Percentiles rank a stretch among this genome's conserved stretches.
Evolutionary conservation across 1,139 yeast species (phyloP).

Genomic region (Taphrina communis): DNA sequence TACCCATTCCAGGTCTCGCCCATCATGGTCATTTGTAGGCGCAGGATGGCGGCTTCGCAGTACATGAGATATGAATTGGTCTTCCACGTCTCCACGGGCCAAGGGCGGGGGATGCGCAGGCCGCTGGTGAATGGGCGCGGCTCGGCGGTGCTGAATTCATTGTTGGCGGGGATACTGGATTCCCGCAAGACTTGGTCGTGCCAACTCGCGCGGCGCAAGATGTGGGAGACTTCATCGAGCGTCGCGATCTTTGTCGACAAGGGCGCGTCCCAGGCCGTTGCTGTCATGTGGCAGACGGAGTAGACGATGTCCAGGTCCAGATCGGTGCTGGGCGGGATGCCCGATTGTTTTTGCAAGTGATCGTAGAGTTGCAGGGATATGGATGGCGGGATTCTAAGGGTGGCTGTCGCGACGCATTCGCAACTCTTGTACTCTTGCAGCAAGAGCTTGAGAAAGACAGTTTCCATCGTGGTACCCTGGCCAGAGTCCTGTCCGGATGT

Average conservation of each 20-base stretch:
- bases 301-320: not conserved
- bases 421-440: not conserved
- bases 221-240: not conserved
- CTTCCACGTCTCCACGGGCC: not conserved
- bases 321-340: not conserved
- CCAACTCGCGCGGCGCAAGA: not conserved
- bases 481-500: not conserved
- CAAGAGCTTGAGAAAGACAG: not conserved
- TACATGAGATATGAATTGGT: not conserved
- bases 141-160: not conserved
- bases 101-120: not conserved
- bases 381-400: not conserved
- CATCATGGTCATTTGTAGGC: conserved; percentile 1
- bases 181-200: not conserved
- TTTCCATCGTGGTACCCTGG: not conserved
- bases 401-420: not conserved
- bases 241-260: not conserved
- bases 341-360: not conserved
- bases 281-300: not conserved
- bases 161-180: not conserved
- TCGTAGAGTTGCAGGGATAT: not conserved
- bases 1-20: not conserved
- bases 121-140: not conserved
- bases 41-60: conserved; percentile 1
- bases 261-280: not conserved